Evolutionary conservation across 164 flowering plant species (phyloP).

Genomic region (Stephania japonica): DNA sequence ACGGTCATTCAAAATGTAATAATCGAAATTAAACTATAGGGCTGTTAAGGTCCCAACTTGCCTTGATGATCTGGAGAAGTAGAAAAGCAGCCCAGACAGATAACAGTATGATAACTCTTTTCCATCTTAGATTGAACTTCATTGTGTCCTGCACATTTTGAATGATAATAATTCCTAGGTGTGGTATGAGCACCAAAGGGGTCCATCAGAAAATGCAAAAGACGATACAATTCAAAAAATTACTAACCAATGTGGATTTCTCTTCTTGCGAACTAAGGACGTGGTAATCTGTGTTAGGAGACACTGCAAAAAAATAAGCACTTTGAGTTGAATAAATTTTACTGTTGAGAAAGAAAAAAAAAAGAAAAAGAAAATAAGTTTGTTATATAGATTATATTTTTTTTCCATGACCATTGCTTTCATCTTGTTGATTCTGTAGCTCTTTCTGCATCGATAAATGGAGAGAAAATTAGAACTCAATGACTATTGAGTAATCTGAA

Average conservation of each 20-base stretch:
- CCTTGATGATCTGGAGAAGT: conserved; percentile 74
- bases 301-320: conserved; percentile 37
- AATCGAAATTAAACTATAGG: no score
- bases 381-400: no score
- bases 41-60: conserved; percentile 12
- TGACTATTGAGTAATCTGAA: not conserved
- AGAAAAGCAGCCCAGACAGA: conserved; percentile 64
- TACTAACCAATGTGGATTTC: conserved; percentile 52
- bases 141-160: conserved; percentile 49
- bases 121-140: conserved; percentile 55
- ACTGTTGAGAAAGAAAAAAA: not conserved
- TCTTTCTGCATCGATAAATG: conserved; percentile 5
- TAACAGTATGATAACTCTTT: conserved; percentile 38
- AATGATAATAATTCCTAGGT: no score
- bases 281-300: conserved; percentile 60
- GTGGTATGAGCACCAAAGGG: no score
- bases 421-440: conserved; percentile 3
- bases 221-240: not conserved
- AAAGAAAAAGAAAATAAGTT: no score
- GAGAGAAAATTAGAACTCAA: not conserved
- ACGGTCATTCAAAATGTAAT: not conserved
- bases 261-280: conserved; percentile 51
- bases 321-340: no score
- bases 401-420: conserved; percentile 9
- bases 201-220: no score